phyloP scores from a whole-genome alignment of 805 yeast genomes.

The Ogataea ganodermae region DNA sequence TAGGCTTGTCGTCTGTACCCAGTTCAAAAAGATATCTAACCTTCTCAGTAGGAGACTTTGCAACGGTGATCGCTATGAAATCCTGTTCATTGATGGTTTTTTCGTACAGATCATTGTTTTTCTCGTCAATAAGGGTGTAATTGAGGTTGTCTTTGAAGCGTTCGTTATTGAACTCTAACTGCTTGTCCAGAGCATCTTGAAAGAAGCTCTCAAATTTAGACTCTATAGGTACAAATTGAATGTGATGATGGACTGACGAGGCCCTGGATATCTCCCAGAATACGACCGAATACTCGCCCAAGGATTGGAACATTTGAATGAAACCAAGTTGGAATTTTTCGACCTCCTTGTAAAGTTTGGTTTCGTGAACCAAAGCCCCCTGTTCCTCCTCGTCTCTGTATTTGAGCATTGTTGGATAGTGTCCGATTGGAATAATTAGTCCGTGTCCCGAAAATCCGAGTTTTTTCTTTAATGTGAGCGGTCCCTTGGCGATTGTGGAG shows the following conservation, averaged over 20 bases:
- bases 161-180: slow-evolving; percentile 46
- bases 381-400: slow-evolving; percentile 29
- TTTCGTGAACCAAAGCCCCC: slow-evolving; percentile 29
- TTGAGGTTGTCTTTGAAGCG: slow-evolving; percentile 43
- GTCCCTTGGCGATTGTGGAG: slow-evolving; percentile 84
- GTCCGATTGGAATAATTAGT: slow-evolving; percentile 76
- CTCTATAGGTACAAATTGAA: slow-evolving; percentile 72
- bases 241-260: slow-evolving; percentile 71
- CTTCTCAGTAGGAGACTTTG: slow-evolving; percentile 15
- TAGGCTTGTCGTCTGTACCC: slow-evolving; percentile 24
- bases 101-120: slow-evolving; percentile 23
- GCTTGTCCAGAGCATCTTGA: slow-evolving; percentile 47
- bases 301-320: slow-evolving; percentile 45
- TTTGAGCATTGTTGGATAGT: slow-evolving; percentile 47
- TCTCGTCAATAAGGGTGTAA: slow-evolving; percentile 38
- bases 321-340: slow-evolving; percentile 48
- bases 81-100: slow-evolving; percentile 36
- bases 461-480: slow-evolving; percentile 57
- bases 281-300: slow-evolving; percentile 50
- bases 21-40: slow-evolving; percentile 33
- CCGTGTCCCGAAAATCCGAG: slow-evolving; percentile 77
- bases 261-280: slow-evolving; percentile 70
- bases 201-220: slow-evolving; percentile 42
- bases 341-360: slow-evolving; percentile 47
- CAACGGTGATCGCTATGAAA: slow-evolving; percentile 38